A percentile compares a stretch with the other conserved stretches of the same genome.
These are phyloP conservation scores for Rhynchospora breviuscula DNA, from an alignment of 176 grass and related monocot genomes.

Conservation along the genomic window DNA sequence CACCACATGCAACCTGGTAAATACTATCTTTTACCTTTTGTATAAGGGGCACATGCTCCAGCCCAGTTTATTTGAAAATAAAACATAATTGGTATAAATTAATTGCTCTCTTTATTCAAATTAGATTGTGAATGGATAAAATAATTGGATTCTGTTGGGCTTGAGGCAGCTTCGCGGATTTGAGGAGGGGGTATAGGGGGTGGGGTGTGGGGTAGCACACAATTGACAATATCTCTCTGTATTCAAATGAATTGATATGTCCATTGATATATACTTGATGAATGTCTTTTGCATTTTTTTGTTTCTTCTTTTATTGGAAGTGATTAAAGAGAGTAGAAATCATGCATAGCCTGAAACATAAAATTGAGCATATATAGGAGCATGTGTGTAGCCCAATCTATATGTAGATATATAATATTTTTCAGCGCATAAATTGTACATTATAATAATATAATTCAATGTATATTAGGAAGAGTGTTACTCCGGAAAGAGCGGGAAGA, in stretches of 20 bases:
- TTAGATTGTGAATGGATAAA: not conserved
- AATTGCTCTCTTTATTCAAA: not conserved
- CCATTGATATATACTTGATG: conserved; percentile 8
- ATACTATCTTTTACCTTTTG: not conserved
- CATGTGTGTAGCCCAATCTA: not conserved
- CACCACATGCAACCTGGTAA: conserved; percentile 1
- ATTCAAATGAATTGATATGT: not conserved
- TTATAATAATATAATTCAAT: no score
- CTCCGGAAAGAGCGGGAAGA: no score
- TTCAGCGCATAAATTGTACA: no score
- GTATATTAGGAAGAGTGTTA: no score
- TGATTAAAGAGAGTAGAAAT: not conserved
- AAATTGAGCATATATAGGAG: not conserved
- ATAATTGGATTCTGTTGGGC: conserved; percentile 26
- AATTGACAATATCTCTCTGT: not conserved
- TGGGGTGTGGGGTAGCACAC: not conserved
- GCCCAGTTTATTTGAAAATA: conserved; percentile 3
- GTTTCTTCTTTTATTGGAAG: not conserved
- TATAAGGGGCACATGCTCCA: conserved; percentile 4
- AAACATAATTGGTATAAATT: conserved; percentile 25
- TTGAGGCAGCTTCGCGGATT: conserved; percentile 49
- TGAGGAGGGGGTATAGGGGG: not conserved
- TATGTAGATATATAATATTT: no score
- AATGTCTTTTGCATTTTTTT: not conserved
- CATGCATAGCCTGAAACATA: not conserved